These are phyloP conservation scores for Chamaenerion angustifolium DNA, from an alignment of 345 rosid species.

Conservation along the genomic window DNA sequence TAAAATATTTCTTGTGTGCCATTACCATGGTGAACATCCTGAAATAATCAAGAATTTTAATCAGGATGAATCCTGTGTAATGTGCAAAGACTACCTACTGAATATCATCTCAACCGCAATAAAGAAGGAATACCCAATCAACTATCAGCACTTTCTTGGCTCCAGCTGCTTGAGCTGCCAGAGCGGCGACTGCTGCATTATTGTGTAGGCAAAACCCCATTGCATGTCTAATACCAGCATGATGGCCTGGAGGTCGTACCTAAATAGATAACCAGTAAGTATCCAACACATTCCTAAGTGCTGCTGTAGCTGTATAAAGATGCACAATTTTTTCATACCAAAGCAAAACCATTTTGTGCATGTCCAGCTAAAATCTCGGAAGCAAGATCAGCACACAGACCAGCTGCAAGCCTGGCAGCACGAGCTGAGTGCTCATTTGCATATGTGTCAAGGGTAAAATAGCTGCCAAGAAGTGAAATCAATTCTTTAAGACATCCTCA, in stretches of 20 bases:
- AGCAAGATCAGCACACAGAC: conserved; percentile 92
- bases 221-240: conserved; percentile 82
- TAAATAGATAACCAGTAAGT: conserved; percentile 12
- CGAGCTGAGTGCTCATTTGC: conserved; percentile 92
- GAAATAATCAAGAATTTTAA: conserved; percentile 7
- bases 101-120: conserved; percentile 5
- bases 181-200: conserved; percentile 93
- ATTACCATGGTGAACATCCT: conserved; percentile 99
- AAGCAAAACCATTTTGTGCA: conserved; percentile 82
- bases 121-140: conserved; percentile 64
- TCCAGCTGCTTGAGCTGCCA: conserved; percentile 85
- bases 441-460: conserved; percentile 91
- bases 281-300: background rate
- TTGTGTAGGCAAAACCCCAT: conserved; percentile 99
- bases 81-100: conserved; percentile 5
- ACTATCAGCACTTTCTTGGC: conserved; percentile 86
- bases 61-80: background rate
- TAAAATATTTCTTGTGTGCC: conserved; percentile 96
- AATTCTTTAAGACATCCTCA: conserved; percentile 5
- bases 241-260: conserved; percentile 99
- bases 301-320: background rate
- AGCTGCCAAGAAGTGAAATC: conserved; percentile 36
- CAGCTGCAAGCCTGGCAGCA: conserved; percentile 99
- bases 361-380: conserved; percentile 61
- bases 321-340: conserved; percentile 38